Base-by-base conservation (phyloP, 176 grass and related monocot species). In the Phragmites australis region DNA sequence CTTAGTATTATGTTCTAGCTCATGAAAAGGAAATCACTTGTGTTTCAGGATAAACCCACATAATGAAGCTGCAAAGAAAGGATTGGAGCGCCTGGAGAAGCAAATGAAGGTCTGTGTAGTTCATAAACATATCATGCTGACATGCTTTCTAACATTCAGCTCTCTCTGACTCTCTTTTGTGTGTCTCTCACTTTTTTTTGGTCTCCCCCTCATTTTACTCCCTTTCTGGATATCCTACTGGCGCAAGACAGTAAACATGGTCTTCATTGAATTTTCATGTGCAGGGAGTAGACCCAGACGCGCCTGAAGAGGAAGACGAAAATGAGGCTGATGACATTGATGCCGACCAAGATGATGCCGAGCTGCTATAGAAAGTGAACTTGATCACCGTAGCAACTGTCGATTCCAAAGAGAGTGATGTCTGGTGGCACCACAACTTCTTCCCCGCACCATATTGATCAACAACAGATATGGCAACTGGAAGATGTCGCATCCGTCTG, bases 261-360 rank as follows among this genome's bases (percentile, higher is more conserved):
- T 7, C 43, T 31, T 4, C 1, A 46, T 50, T 32, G 19, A 42
- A 52, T 45, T 66, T 56, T n/a, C 78, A 37, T 82, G 3, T 62
- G 32, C 75, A 94, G 96, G 96, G 90, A 88, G 88, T 98, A 74
- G 92, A 98, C 88, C 95, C 95, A 30, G 95, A 98, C 83, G 95
- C 92, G 0, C 92, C 90, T 0, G 96, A 93, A 79, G 96, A 98
- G 19, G 96, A 94, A 18, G 96, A 94, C 34, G 96, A 94, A 22
- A 98, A 93, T 23, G 96, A 98, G 59, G 87, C 79, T 0, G 92
- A 98, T 3, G 92, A 98, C 11, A 84, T 85, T 23, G 92, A 98
- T 11, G 91, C 87, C 1, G 96, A 98, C 70, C 96, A 93, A 78
- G 92, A 98, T 25, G 96, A 98, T 0, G 40, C 75, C 7, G 94